Conservation (phyloP, 164 flowering plant species). For the Stephania yunnanensis region DNA sequence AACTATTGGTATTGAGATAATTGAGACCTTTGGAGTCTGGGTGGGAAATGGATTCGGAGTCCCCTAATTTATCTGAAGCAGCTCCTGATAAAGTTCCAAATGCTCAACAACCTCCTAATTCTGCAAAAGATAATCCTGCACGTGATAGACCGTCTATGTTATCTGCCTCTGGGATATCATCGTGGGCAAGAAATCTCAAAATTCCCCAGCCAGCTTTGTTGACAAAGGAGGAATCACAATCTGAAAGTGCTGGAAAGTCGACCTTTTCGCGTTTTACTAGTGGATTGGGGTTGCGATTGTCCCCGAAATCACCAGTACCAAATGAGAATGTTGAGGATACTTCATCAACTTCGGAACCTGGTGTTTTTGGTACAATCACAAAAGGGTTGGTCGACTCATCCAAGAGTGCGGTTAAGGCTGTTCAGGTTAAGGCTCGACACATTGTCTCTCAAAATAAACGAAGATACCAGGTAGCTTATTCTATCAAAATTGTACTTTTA, state of each 20-base stretch:
- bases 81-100: constrained; percentile 30
- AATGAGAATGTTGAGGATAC: constrained; percentile 40
- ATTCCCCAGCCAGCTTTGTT: constrained; percentile 48
- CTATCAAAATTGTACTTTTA: neutral
- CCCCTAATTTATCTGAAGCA: constrained; percentile 32
- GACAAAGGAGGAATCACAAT: constrained; percentile 41
- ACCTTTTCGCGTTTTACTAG: constrained; percentile 74
- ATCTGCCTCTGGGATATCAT: constrained; percentile 60
- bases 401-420: constrained; percentile 87
- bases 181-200: constrained; percentile 81
- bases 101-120: constrained; percentile 22
- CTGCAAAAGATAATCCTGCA: constrained; percentile 36
- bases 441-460: constrained; percentile 96
- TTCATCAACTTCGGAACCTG: constrained; percentile 44
- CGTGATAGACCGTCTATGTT: constrained; percentile 43
- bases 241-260: constrained; percentile 57
- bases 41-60: constrained; percentile 37
- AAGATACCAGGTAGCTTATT: constrained; percentile 78
- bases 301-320: constrained; percentile 59
- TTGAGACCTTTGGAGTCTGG: constrained; percentile 5
- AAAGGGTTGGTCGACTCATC: constrained; percentile 91
- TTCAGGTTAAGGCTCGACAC: constrained; percentile 96
- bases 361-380: constrained; percentile 71
- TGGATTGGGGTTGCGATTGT: constrained; percentile 63
- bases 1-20: neutral